A percentile compares a stretch with the other conserved stretches of the same genome.
phyloP scores from a whole-genome alignment of 805 yeast species.

The Lipomyces orientalis region DNA sequence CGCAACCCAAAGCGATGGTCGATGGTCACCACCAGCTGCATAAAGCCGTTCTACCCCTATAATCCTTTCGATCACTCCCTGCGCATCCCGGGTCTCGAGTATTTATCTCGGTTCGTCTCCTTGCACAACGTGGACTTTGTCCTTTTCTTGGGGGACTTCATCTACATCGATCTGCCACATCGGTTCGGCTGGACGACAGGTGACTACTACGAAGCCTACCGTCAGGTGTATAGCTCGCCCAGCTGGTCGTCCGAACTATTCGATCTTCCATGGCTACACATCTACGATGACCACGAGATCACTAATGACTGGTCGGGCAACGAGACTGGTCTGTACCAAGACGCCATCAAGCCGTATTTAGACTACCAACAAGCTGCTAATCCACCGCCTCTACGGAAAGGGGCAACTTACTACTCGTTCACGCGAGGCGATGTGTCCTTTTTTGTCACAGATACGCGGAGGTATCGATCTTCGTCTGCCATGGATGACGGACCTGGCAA shows the following conservation, averaged over 20 bases:
- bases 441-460: neutral
- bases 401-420: neutral
- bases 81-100: neutral
- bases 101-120: neutral
- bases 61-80: neutral
- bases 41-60: neutral
- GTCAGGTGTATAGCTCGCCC: constrained; percentile 2
- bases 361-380: neutral
- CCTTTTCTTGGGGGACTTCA: neutral
- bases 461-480: neutral
- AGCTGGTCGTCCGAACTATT: neutral
- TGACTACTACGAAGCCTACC: neutral
- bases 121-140: neutral
- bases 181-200: neutral
- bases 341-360: neutral
- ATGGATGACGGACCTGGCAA: neutral
- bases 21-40: neutral
- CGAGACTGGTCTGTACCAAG: neutral
- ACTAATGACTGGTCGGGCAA: neutral
- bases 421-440: neutral
- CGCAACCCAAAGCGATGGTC: neutral
- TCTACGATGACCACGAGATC: neutral
- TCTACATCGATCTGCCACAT: neutral
- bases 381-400: neutral
- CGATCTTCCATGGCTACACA: neutral